Evolutionary conservation across 2,329 filamentous ascomycete genomes (phyloP).

Genomic region (Pseudopithomyces maydicus): DNA sequence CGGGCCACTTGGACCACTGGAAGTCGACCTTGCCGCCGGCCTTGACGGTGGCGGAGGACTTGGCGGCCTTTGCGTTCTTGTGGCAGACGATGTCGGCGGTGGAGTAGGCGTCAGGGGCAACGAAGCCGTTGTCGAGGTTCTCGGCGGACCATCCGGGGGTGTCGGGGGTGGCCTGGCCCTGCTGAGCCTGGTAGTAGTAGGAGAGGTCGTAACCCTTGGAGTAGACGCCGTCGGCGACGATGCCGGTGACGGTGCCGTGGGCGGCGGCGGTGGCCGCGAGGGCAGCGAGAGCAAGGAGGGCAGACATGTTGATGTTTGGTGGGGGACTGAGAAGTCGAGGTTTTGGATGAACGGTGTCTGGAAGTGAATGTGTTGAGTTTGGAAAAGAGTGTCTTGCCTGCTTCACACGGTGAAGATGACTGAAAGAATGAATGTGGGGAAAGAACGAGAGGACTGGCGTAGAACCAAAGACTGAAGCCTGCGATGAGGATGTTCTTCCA

Average conservation of each 20-base stretch:
- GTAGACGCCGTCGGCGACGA: conserved; percentile 54
- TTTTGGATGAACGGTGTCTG: conserved; percentile 14
- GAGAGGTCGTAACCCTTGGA: conserved; percentile 52
- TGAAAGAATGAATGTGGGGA: conserved; percentile 31
- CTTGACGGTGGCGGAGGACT: conserved; percentile 59
- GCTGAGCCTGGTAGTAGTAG: conserved; percentile 45
- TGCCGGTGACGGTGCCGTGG: conserved; percentile 53
- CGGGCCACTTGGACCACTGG: conserved; percentile 56
- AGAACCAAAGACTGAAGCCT: conserved; percentile 28
- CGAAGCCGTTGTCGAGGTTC: conserved; percentile 45
- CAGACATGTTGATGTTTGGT: conserved; percentile 32
- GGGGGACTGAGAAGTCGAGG: conserved; percentile 11
- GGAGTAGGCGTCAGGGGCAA: conserved; percentile 33
- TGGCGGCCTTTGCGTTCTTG: conserved; percentile 54
- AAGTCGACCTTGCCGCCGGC: conserved; percentile 63
- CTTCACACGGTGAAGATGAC: conserved; percentile 40
- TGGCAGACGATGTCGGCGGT: conserved; percentile 64
- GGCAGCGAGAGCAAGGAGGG: conserved; percentile 34
- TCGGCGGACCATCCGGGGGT: conserved; percentile 52
- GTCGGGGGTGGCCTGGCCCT: conserved; percentile 32
- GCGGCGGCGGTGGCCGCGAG: conserved; percentile 49
- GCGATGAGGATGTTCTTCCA: conserved; percentile 23
- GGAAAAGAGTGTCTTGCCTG: conserved; percentile 39
- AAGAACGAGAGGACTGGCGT: conserved; percentile 35
- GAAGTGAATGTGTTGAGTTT: conserved; percentile 29